Percentiles rank a stretch among this genome's conserved stretches.
Conservation (phyloP, 495 filamentous ascomycete species). For the Daldinia loculata region DNA sequence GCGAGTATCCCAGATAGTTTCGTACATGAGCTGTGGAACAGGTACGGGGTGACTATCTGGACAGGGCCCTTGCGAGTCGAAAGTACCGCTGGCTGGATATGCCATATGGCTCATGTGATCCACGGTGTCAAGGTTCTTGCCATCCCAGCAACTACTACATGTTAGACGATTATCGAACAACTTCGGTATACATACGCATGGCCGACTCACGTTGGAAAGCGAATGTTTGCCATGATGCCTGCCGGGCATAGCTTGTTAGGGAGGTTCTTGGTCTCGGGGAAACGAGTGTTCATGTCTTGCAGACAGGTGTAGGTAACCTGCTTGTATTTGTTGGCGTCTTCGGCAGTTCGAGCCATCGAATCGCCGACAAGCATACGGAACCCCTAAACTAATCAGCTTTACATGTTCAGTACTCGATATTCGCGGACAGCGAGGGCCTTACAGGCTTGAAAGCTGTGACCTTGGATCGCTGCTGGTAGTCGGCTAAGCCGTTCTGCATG, state of each 20-base stretch:
- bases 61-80: constrained; percentile 45
- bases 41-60: constrained; percentile 43
- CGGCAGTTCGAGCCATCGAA: constrained; percentile 36
- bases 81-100: constrained; percentile 46
- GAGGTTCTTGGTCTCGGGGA: constrained; percentile 42
- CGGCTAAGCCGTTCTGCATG: constrained; percentile 49
- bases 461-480: constrained; percentile 43
- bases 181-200: background rate
- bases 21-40: constrained; percentile 48
- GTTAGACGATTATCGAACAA: constrained; percentile 9
- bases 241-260: constrained; percentile 40
- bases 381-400: constrained; percentile 36
- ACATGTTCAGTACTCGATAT: background rate
- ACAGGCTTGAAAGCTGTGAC: constrained; percentile 53
- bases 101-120: constrained; percentile 49
- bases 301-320: constrained; percentile 47
- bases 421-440: constrained; percentile 8
- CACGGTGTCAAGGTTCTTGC: constrained; percentile 45
- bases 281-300: constrained; percentile 35
- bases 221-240: constrained; percentile 54
- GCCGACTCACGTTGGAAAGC: constrained; percentile 45
- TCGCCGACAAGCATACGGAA: constrained; percentile 49
- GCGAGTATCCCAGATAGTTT: constrained; percentile 45
- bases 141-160: constrained; percentile 46
- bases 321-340: constrained; percentile 37